phyloP scores from a whole-genome alignment of 1,284 basidiomycete species.

The Wolfiporia cocos region DNA sequence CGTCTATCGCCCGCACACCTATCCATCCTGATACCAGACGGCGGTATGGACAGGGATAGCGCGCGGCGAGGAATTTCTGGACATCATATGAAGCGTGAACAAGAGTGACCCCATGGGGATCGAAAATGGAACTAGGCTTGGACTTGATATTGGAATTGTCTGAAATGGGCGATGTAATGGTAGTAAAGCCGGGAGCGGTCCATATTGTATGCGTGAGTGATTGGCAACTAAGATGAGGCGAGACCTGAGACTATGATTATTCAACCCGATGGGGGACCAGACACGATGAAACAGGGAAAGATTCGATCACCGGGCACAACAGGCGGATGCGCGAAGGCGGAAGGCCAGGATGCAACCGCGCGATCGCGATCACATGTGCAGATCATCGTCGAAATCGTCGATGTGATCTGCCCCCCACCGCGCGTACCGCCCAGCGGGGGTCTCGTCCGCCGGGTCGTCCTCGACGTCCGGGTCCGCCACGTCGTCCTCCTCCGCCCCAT shows the following conservation, averaged over 20 bases:
- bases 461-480: slow-evolving; percentile 44
- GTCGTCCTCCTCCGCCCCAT: slow-evolving; percentile 50
- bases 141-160: too few relatives aligned
- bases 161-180: too few relatives aligned
- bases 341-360: background rate
- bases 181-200: background rate
- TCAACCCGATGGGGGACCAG: too few relatives aligned
- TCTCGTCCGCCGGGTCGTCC: slow-evolving; percentile 40
- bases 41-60: too few relatives aligned
- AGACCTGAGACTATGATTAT: too few relatives aligned
- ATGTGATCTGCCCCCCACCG: slow-evolving; percentile 40
- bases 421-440: slow-evolving; percentile 60
- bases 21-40: too few relatives aligned
- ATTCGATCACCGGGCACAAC: too few relatives aligned
- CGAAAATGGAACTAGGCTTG: too few relatives aligned
- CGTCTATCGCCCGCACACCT: too few relatives aligned
- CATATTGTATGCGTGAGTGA: background rate
- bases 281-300: too few relatives aligned
- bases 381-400: slow-evolving; percentile 35
- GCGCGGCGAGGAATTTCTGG: too few relatives aligned
- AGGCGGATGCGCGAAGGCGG: background rate
- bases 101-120: background rate
- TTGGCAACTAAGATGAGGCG: too few relatives aligned
- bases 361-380: slow-evolving; percentile 3
- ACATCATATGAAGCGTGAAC: slow-evolving; percentile 1